Evolutionary conservation across 176 grass and related monocot species (phyloP), one percentile per base, ranked within the genome.

Genomic region (Hsuehochloa calcarea): DNA sequence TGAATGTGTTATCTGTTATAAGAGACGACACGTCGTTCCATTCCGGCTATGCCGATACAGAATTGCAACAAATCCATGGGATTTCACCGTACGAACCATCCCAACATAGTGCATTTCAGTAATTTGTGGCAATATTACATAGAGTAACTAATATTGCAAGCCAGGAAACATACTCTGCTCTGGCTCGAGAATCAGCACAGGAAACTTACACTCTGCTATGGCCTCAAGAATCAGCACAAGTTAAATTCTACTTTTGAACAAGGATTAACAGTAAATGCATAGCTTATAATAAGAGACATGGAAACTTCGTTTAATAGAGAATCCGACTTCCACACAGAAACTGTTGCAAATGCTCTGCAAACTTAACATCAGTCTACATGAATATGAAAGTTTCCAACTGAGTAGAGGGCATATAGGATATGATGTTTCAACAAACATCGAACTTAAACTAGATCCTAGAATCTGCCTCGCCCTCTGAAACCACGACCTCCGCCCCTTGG

Each of bases 401-500:
- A 70, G 31, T 34, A 59, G 5, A 59, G 15, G 27, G 29, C 66
- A 47, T 46, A 25, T 65, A 75, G n/a, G 75, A 31, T 56, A 78
- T 74, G 60, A 75, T 75, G 75, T 60, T 87, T 60, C 7, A 74
- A 83, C 31, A 79, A 79, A 86, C 84, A 84, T 47, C 65, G n/a
- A 14, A 50, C 35, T 67, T 31, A 61, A 85, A 55, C 66, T 49
- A 88, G 22, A 85, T 40, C 31, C 80, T 99, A 99, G 46, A 71
- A 92, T 89, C 97, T 96, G 75, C 93, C 97, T 23, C 97, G 88
- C 12, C 97, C 97, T 79, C 97, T 94, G 31, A 99, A 99, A 34
- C 96, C 93, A 60, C 92, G 82, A 5, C 91, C 84, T 22, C 94
- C 91, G 7, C 94, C 92, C 83, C 93, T 93, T 20, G 90, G 84